Percentiles rank a stretch among this genome's conserved stretches.
Evolutionary conservation across 2,329 filamentous ascomycete genomes (phyloP).

Genomic region (Pseudocercospora pini-densiflorae): DNA sequence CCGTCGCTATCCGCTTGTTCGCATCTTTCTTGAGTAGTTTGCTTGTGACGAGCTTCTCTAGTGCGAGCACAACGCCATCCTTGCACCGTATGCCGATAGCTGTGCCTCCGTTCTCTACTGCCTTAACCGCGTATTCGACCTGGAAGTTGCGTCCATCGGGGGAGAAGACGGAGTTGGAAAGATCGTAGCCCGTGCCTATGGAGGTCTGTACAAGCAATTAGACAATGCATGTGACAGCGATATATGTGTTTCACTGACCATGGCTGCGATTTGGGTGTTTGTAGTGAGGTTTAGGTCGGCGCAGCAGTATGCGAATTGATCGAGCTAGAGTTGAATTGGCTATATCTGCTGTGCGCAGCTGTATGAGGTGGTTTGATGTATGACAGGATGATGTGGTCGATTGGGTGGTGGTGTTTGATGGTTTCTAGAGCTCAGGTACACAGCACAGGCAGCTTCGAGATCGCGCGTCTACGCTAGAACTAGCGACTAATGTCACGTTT

Average conservation of each 20-base stretch:
- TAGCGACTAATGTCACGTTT: neutral
- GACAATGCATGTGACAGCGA: constrained; percentile 3
- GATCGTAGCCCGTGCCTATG: constrained; percentile 99
- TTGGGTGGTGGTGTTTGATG: neutral
- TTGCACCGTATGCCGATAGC: constrained; percentile 96
- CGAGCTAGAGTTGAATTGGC: neutral
- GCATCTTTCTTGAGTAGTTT: constrained; percentile 93
- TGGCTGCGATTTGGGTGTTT: constrained; percentile 29
- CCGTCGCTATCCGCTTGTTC: constrained; percentile 95
- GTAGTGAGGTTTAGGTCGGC: neutral
- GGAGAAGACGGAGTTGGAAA: constrained; percentile 99
- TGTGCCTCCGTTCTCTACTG: constrained; percentile 96
- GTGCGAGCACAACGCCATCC: constrained; percentile 92
- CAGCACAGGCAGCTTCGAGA: neutral
- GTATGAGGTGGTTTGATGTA: neutral
- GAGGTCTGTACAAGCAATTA: constrained; percentile 71
- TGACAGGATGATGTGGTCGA: neutral
- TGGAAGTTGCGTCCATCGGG: constrained; percentile 99
- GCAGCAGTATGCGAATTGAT: neutral
- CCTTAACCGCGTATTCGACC: constrained; percentile 97
- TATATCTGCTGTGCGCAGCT: neutral
- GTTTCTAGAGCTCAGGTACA: neutral
- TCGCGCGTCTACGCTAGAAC: neutral
- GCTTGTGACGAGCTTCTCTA: constrained; percentile 95
- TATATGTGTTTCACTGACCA: constrained; percentile 31